A percentile compares a stretch with the other conserved stretches of the same genome.
These are phyloP conservation scores for Knoxdaviesia proteae DNA, from an alignment of 2,329 filamentous ascomycete species.

Conservation along the genomic window DNA sequence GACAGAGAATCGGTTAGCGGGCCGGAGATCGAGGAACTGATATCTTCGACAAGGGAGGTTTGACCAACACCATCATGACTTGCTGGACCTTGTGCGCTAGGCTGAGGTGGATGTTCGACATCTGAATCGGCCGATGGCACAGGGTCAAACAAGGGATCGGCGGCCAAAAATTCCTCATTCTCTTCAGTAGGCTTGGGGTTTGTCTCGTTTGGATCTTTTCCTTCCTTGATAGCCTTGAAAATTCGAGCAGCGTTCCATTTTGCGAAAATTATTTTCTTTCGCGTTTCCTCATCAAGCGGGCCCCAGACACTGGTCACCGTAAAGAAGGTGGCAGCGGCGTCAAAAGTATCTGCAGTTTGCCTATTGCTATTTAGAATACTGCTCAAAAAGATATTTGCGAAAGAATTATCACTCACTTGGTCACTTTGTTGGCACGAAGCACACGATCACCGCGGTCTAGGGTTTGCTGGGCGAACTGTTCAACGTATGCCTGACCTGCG, in stretches of 20 bases:
- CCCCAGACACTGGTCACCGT: constrained; percentile 77
- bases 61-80: too few species aligned
- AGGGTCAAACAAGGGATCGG: too few species aligned
- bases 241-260: constrained; percentile 93
- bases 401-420: constrained; percentile 31
- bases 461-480: constrained; percentile 80
- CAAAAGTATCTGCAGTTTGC: constrained; percentile 84
- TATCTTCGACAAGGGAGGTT: too few species aligned
- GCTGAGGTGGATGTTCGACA: too few species aligned
- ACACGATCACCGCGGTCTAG: constrained; percentile 69
- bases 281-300: constrained; percentile 48
- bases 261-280: constrained; percentile 81
- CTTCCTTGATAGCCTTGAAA: constrained; percentile 72
- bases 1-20: too few species aligned
- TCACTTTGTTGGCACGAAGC: constrained; percentile 64
- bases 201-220: constrained; percentile 76
- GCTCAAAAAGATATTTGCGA: neutral
- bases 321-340: constrained; percentile 80
- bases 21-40: too few species aligned
- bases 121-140: too few species aligned
- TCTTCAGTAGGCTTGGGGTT: constrained; percentile 34
- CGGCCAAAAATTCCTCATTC: too few species aligned
- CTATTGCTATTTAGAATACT: constrained; percentile 17
- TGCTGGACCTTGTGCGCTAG: too few species aligned
- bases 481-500: constrained; percentile 76